Base-by-base conservation (phyloP, 257 asterid species). In the Penstemon davidsonii region DNA sequence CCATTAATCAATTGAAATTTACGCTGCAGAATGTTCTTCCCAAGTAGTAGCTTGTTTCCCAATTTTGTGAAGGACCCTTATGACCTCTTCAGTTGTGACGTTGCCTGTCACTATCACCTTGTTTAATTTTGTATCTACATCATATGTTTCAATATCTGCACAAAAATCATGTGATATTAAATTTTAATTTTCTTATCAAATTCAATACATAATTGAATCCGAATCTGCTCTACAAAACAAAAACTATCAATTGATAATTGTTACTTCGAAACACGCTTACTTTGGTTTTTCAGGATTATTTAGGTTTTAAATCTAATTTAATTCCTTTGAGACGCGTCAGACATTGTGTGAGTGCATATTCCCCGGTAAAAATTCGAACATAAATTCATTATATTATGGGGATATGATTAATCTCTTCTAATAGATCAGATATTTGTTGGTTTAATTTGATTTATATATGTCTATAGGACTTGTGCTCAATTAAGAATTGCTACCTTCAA, bases 51-150 rank as follows among this genome's bases (percentile, higher is more conserved):
- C 91, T 83, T 87, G 93, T 79, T 92, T 92, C 47, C 97, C 97
- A 47, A 83, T 82, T 78, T 88, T 86, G 59, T 83, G 85, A 67
- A 92, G 88, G 49, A 74, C 95, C 76, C 71, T 84, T 44, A 86
- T 69, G 9, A 92, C 95, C 71, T 83, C 85, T 43, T 82, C 88
- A 10, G 70, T 81, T 5, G 93, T 92, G 62, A 88, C 97, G 50
- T 87, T 89, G 58, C 96, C 96, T 4, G 88, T 86, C 55, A 92
- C 95, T 0, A 78, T 88, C 57, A 92, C 98, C 83, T 90, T 92
- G 81, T 79, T 90, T 38, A 47, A 73, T 60, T 78, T 56, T 40
- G 77, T 84, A 50, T 92, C 96, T 36, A 89, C 81, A 47, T 85
- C 84, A 50, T 90, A 89, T 9, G 90, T 82, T 82, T 92, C 97